phyloP scores from a whole-genome alignment of 139 green algal genomes.

The Picochlorum sp. region DNA sequence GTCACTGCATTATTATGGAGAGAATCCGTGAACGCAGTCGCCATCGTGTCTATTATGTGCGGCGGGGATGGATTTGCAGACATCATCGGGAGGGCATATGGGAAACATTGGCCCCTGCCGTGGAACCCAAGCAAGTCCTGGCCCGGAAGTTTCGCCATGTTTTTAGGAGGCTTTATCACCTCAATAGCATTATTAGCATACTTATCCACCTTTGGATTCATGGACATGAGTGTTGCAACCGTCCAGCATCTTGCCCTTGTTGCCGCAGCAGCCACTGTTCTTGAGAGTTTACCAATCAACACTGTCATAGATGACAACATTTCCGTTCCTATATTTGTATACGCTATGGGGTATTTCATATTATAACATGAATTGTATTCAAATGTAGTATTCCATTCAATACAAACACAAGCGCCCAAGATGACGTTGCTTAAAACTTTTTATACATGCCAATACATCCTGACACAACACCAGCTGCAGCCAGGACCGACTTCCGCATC shows the following conservation, averaged over 20 bases:
- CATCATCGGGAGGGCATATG: constrained; percentile 75
- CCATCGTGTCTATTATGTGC: constrained; percentile 73
- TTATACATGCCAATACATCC: constrained; percentile 62
- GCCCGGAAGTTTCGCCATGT: constrained; percentile 82
- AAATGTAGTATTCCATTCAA: too few relatives aligned
- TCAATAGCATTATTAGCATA: background rate
- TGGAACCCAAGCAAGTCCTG: constrained; percentile 82
- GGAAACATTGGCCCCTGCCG: constrained; percentile 51
- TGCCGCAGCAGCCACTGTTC: constrained; percentile 44
- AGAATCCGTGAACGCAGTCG: constrained; percentile 35
- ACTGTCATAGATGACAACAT: constrained; percentile 85
- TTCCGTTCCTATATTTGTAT: constrained; percentile 62
- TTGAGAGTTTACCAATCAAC: constrained; percentile 82
- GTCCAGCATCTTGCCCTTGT: constrained; percentile 30
- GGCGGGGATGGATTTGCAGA: constrained; percentile 87
- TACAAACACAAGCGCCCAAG: too few relatives aligned
- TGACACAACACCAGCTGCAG: constrained; percentile 55
- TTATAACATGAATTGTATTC: background rate
- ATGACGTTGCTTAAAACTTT: constrained; percentile 46
- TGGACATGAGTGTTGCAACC: background rate
- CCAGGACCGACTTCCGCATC: constrained; percentile 35
- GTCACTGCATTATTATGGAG: constrained; percentile 74
- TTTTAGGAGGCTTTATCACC: constrained; percentile 27
- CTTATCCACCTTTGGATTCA: background rate
- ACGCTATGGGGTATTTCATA: constrained; percentile 24